A percentile compares a stretch with the other conserved stretches of the same genome.
phyloP scores from a whole-genome alignment of 129 eudicot species.

The Ambrosia trifida region DNA sequence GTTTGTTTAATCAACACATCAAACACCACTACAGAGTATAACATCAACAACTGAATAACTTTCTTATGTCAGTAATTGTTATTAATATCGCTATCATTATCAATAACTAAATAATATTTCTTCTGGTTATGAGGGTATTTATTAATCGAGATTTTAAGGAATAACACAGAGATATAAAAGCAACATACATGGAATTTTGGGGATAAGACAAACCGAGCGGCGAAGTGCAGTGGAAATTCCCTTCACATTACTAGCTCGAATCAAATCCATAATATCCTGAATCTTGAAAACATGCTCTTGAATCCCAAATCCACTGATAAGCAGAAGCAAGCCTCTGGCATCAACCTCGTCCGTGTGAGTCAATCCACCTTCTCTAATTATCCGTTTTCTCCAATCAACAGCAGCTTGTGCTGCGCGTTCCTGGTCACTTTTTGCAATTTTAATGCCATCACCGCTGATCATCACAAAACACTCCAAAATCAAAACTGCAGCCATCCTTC shows the following conservation, averaged over 20 bases:
- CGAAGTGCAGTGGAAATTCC: constrained; percentile 45
- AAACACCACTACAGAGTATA: background rate
- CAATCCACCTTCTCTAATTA: constrained; percentile 59
- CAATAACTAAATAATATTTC: background rate
- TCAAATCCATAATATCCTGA: constrained; percentile 59
- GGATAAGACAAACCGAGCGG: constrained; percentile 47
- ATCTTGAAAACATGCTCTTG: constrained; percentile 38
- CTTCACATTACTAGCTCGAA: constrained; percentile 35
- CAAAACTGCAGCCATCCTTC: constrained; percentile 48
- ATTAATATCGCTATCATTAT: background rate
- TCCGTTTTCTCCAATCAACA: constrained; percentile 55
- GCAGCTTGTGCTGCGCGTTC: constrained; percentile 48
- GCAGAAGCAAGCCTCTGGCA: constrained; percentile 66
- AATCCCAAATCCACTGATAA: constrained; percentile 68
- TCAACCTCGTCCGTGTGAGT: constrained; percentile 44
- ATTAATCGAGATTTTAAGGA: background rate
- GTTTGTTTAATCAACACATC: background rate
- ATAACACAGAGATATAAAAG: constrained; percentile 3
- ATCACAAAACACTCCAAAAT: constrained; percentile 64
- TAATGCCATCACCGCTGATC: constrained; percentile 36
- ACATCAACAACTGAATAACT: background rate
- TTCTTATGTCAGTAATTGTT: background rate
- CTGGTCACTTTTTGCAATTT: constrained; percentile 35
- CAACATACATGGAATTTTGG: constrained; percentile 49
- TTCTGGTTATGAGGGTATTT: no score